phyloP scores from a whole-genome alignment of 2,329 filamentous ascomycete species.

The Dendryphion nanum region DNA sequence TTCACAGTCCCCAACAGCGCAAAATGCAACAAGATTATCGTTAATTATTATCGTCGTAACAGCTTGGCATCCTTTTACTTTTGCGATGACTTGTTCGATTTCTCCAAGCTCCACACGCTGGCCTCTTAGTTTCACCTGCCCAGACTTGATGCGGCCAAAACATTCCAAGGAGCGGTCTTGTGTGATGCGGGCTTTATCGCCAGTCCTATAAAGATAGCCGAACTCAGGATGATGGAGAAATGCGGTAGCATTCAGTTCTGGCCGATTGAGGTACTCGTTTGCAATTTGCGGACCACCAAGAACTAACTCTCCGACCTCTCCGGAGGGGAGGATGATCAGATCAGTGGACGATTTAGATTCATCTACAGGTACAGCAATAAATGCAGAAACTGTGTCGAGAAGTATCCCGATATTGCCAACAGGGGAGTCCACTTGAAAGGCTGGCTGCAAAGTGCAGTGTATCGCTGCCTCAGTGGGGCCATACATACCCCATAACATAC shows the following conservation, averaged over 20 bases:
- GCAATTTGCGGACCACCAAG: constrained; percentile 80
- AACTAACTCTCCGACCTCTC: constrained; percentile 74
- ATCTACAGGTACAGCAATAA: constrained; percentile 57
- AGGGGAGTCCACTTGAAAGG: constrained; percentile 56
- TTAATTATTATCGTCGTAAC: constrained; percentile 67
- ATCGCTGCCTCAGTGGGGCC: constrained; percentile 91
- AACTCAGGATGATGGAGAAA: constrained; percentile 66
- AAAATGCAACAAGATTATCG: constrained; percentile 73
- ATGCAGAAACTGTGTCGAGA: constrained; percentile 77
- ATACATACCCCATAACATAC: constrained; percentile 89
- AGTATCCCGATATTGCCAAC: constrained; percentile 74
- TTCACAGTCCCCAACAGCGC: constrained; percentile 40
- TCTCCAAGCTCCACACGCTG: constrained; percentile 78
- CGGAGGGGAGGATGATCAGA: constrained; percentile 59
- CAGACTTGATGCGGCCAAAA: constrained; percentile 73
- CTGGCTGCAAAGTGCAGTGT: constrained; percentile 76
- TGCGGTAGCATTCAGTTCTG: constrained; percentile 67
- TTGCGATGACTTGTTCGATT: constrained; percentile 36
- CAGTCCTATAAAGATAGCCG: constrained; percentile 77
- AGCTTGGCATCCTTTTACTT: constrained; percentile 51
- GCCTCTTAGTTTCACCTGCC: constrained; percentile 83
- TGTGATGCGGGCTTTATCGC: constrained; percentile 73
- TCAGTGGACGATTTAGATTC: constrained; percentile 16
- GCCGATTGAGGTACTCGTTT: constrained; percentile 75
- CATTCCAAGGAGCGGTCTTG: constrained; percentile 74